phyloP scores from a whole-genome alignment of 805 yeast genomes.

The Wickerhamiella allomyrinae region DNA sequence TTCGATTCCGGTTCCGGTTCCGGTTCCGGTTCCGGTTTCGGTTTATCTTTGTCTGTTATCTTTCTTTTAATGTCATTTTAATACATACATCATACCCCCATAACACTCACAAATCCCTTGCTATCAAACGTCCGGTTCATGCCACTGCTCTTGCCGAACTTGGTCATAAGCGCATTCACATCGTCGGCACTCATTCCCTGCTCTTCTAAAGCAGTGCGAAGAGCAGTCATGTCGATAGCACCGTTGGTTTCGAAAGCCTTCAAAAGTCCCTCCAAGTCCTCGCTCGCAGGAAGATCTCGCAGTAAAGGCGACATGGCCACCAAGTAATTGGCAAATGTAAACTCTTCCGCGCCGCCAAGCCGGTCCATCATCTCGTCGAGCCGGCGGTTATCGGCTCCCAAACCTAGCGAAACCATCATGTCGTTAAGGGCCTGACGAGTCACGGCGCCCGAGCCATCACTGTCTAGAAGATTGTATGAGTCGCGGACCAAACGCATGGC shows the following conservation, averaged over 20 bases:
- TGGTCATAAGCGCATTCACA: constrained; percentile 10
- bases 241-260: constrained; percentile 15
- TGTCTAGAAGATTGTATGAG: constrained; percentile 17
- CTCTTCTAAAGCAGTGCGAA: constrained; percentile 9
- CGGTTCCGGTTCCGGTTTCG: no score
- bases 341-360: constrained; percentile 14
- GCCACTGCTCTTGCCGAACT: constrained; percentile 9
- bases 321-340: constrained; percentile 15
- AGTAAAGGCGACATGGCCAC: constrained; percentile 17
- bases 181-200: constrained; percentile 14
- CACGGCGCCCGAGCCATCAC: constrained; percentile 17
- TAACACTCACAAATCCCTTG: background rate
- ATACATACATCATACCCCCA: background rate
- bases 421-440: constrained; percentile 12
- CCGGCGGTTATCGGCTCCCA: constrained; percentile 8
- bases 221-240: constrained; percentile 10
- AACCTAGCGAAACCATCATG: constrained; percentile 16
- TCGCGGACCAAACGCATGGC: constrained; percentile 19
- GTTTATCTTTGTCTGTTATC: no score
- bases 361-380: constrained; percentile 16
- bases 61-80: no score
- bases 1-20: no score
- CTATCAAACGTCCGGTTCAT: background rate
- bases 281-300: constrained; percentile 13
- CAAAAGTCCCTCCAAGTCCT: constrained; percentile 15